phyloP scores from a whole-genome alignment of 1,284 basidiomycete genomes.

The Austropuccinia psidii region DNA sequence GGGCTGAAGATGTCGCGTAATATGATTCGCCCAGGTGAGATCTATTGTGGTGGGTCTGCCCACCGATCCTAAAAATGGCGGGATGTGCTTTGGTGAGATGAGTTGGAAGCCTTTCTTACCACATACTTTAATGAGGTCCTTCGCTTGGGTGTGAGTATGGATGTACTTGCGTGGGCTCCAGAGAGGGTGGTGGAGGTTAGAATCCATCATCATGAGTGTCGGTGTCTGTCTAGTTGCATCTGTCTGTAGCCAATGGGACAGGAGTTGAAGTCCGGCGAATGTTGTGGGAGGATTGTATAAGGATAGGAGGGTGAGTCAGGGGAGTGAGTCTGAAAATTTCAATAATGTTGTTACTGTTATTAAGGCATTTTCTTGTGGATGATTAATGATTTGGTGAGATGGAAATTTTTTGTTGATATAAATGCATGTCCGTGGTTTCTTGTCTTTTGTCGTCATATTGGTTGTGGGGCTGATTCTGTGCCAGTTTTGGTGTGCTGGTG shows the following conservation, averaged over 20 bases:
- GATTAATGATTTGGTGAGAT: not conserved
- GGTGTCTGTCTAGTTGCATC: not conserved
- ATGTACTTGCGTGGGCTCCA: constrained; percentile 1
- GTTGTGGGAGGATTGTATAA: too few relatives aligned
- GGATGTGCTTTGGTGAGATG: constrained; percentile 8
- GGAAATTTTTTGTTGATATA: not conserved
- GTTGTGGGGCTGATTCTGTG: not conserved
- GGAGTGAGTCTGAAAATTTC: too few relatives aligned
- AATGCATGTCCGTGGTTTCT: not conserved
- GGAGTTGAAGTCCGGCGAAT: too few relatives aligned
- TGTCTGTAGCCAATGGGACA: not conserved
- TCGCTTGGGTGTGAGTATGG: not conserved
- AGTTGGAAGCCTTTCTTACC: not conserved
- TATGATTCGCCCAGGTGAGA: too few relatives aligned
- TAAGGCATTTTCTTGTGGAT: too few relatives aligned
- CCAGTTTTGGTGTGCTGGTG: not conserved
- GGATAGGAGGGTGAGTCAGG: too few relatives aligned
- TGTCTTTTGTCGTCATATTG: too few relatives aligned
- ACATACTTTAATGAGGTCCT: not conserved
- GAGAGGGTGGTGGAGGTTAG: constrained; percentile 4
- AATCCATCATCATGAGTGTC: constrained; percentile 1
- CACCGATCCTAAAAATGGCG: not conserved
- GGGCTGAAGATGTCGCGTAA: too few relatives aligned
- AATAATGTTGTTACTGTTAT: too few relatives aligned
- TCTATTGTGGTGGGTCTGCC: not conserved